Percentiles rank a stretch among this genome's conserved stretches.
phyloP scores from a whole-genome alignment of 2,329 filamentous ascomycete genomes.

The Pyrenophora teres region DNA sequence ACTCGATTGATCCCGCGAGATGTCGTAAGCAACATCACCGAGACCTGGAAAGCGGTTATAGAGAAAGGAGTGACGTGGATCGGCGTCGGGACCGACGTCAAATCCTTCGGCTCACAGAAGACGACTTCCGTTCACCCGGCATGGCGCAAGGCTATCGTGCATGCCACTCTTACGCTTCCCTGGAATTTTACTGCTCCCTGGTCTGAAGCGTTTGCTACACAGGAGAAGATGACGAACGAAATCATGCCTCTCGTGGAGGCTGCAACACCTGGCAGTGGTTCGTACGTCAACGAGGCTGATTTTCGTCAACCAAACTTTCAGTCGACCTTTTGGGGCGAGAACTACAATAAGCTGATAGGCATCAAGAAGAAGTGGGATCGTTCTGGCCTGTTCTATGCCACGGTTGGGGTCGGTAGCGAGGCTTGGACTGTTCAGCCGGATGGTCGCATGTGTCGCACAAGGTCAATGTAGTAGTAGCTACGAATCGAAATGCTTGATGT shows the following conservation, averaged over 20 bases:
- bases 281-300: constrained; percentile 37
- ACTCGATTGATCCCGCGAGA: constrained; percentile 23
- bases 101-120: constrained; percentile 15
- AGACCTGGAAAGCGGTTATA: constrained; percentile 21
- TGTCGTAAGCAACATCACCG: constrained; percentile 16
- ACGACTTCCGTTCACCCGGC: constrained; percentile 30
- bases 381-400: constrained; percentile 34
- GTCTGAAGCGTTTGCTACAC: constrained; percentile 20
- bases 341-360: constrained; percentile 31
- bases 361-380: constrained; percentile 42
- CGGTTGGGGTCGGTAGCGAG: constrained; percentile 36
- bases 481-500: too few relatives aligned
- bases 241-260: constrained; percentile 24
- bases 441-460: constrained; percentile 20
- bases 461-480: not conserved
- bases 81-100: constrained; percentile 22
- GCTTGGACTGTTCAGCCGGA: constrained; percentile 23
- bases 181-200: constrained; percentile 28
- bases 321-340: constrained; percentile 26
- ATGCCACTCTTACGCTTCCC: constrained; percentile 21
- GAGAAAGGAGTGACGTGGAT: constrained; percentile 27
- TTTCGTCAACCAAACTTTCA: constrained; percentile 29
- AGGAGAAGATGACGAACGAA: constrained; percentile 24
- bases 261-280: constrained; percentile 24
- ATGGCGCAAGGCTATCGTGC: constrained; percentile 27